phyloP scores from a whole-genome alignment of 805 yeast genomes.

The Candida vartiovaarae region DNA sequence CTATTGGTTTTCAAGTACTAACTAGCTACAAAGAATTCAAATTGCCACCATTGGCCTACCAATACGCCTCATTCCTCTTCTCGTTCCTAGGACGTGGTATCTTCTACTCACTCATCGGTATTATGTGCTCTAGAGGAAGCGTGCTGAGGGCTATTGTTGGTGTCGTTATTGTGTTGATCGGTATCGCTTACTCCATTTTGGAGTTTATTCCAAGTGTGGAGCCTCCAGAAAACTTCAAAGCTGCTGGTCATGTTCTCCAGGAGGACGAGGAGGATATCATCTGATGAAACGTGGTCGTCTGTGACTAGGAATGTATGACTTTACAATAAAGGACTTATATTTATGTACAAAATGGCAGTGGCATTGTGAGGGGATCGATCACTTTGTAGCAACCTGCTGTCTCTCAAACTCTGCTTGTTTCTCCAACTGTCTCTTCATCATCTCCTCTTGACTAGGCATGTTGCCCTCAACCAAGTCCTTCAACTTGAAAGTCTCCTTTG shows the following conservation, averaged over 20 bases:
- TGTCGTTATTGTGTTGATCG: conserved; percentile 49
- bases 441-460: conserved; percentile 67
- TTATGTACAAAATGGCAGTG: no score
- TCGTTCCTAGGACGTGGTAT: conserved; percentile 71
- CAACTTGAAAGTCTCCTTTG: conserved; percentile 75
- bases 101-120: conserved; percentile 45
- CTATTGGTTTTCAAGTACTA: neutral
- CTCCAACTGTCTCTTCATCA: conserved; percentile 35
- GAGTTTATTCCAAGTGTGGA: conserved; percentile 71
- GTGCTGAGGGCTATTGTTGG: conserved; percentile 53
- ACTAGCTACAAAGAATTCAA: conserved; percentile 26
- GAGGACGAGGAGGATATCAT: conserved; percentile 31
- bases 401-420: conserved; percentile 32
- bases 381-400: conserved; percentile 14
- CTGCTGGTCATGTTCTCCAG: conserved; percentile 35
- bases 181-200: conserved; percentile 50
- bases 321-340: no score
- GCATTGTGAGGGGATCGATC: neutral
- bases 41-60: conserved; percentile 51
- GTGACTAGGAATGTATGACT: no score
- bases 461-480: conserved; percentile 83
- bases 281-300: neutral
- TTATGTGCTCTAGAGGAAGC: conserved; percentile 43
- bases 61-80: conserved; percentile 54
- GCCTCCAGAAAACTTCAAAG: conserved; percentile 77